A percentile compares a stretch with the other conserved stretches of the same genome.
phyloP scores from a whole-genome alignment of 805 yeast species.

The Kuraishia piskuri region DNA sequence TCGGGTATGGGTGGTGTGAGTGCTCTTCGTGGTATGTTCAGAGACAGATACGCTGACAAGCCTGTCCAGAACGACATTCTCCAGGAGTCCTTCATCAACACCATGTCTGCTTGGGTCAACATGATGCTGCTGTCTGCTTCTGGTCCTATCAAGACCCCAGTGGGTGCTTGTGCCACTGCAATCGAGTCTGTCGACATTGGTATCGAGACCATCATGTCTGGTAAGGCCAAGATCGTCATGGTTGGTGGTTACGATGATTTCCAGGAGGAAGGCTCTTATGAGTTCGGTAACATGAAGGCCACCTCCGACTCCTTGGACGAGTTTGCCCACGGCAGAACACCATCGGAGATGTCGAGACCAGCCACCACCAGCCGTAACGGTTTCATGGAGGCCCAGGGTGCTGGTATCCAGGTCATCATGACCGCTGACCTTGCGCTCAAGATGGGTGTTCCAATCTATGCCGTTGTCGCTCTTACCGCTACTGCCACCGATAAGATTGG shows the following conservation, averaged over 20 bases:
- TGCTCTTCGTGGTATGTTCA: conserved; percentile 97
- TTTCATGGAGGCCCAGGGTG: conserved; percentile 99
- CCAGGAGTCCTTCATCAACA: conserved; percentile 97
- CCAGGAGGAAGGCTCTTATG: conserved; percentile 98
- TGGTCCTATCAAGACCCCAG: conserved; percentile 99
- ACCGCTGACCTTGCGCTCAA: conserved; percentile 85
- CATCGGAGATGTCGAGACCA: conserved; percentile 98
- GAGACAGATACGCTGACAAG: conserved; percentile 83
- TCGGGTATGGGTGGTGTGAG: conserved; percentile 99
- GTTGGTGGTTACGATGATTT: conserved; percentile 99
- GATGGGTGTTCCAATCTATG: conserved; percentile 99
- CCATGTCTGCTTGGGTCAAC: conserved; percentile 99
- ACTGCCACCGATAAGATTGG: conserved; percentile 99
- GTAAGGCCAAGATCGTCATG: conserved; percentile 91
- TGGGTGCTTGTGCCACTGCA: conserved; percentile 99
- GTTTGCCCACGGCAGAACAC: conserved; percentile 92
- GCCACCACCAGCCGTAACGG: conserved; percentile 94
- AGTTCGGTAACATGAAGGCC: conserved; percentile 98
- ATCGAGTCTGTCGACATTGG: conserved; percentile 96
- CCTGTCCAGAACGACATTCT: conserved; percentile 96
- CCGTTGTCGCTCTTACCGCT: conserved; percentile 87
- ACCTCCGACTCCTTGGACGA: conserved; percentile 87
- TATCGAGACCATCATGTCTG: conserved; percentile 85
- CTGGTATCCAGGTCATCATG: conserved; percentile 97
- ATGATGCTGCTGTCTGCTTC: conserved; percentile 95